phyloP scores from a whole-genome alignment of 2,329 filamentous ascomycete genomes.

The Phoma sp. region DNA sequence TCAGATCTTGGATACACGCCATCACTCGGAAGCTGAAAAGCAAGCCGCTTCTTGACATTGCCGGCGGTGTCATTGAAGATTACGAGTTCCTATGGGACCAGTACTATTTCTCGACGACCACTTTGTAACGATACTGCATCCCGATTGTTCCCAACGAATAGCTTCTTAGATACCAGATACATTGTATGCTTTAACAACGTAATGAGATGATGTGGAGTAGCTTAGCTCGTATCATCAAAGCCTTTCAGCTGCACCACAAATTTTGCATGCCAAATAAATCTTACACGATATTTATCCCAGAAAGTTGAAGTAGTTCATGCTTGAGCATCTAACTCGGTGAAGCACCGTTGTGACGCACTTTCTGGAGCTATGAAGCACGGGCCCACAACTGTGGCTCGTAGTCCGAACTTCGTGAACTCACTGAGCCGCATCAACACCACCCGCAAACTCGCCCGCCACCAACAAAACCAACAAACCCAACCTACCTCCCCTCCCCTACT shows the following conservation, averaged over 20 bases:
- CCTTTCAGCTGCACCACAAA: too few relatives aligned
- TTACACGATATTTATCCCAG: too few relatives aligned
- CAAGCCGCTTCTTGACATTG: conserved; percentile 78
- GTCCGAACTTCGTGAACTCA: conserved; percentile 42
- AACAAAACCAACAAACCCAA: conserved; percentile 24
- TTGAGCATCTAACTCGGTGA: not conserved
- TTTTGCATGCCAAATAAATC: too few relatives aligned
- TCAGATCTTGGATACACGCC: conserved; percentile 68
- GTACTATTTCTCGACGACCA: conserved; percentile 84
- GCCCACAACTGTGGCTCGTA: conserved; percentile 14
- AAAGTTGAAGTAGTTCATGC: too few relatives aligned
- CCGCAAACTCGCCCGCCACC: conserved; percentile 25
- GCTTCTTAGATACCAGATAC: conserved; percentile 33
- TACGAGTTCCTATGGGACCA: conserved; percentile 99
- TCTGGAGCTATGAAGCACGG: conserved; percentile 29
- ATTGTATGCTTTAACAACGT: conserved; percentile 10
- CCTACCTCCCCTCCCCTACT: conserved; percentile 7
- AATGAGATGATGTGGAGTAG: conserved; percentile 7
- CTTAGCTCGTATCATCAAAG: too few relatives aligned
- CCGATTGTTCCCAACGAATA: not conserved
- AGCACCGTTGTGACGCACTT: conserved; percentile 26
- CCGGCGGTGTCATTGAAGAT: conserved; percentile 88
- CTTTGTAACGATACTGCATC: conserved; percentile 50
- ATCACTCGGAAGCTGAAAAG: conserved; percentile 74
- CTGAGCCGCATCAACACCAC: conserved; percentile 47